Evolutionary conservation across 306 rosid species (phyloP).

Genomic region (Cucurbita pepo): DNA sequence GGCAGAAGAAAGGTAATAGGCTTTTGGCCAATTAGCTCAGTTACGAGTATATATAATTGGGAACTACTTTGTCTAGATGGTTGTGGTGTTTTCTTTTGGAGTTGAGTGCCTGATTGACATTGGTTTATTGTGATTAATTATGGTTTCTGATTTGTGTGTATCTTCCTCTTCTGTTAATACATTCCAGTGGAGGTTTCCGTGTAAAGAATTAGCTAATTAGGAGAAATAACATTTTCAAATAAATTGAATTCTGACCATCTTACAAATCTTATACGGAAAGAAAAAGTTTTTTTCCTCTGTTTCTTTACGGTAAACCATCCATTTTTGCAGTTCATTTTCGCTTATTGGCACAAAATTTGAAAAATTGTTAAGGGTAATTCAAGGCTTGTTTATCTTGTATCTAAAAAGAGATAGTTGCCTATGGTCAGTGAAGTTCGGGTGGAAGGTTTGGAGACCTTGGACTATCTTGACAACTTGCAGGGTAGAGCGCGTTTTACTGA

Average conservation of each 20-base stretch:
- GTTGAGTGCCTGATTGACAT: too few relatives aligned
- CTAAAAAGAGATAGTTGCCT: slow-evolving; percentile 12
- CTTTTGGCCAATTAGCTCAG: too few relatives aligned
- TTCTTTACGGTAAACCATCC: background rate
- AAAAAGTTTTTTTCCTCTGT: background rate
- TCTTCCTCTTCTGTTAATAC: background rate
- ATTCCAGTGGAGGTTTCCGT: background rate
- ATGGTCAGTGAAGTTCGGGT: slow-evolving; percentile 89
- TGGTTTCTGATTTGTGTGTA: background rate
- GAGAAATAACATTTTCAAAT: background rate
- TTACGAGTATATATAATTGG: too few relatives aligned
- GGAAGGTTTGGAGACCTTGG: slow-evolving; percentile 91
- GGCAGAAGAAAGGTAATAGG: too few relatives aligned
- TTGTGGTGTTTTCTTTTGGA: too few relatives aligned
- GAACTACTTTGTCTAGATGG: too few relatives aligned
- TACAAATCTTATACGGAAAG: background rate
- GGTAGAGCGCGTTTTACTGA: slow-evolving; percentile 75
- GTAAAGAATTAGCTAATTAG: background rate
- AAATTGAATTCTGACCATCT: background rate
- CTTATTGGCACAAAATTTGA: background rate
- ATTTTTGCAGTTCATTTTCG: background rate
- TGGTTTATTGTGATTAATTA: background rate
- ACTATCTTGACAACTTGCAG: slow-evolving; percentile 87
- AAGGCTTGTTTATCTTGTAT: background rate
- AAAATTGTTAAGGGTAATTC: background rate